Evolutionary conservation across 2,329 filamentous ascomycete genomes (phyloP).

Genomic region (Cladosporium sp.): DNA sequence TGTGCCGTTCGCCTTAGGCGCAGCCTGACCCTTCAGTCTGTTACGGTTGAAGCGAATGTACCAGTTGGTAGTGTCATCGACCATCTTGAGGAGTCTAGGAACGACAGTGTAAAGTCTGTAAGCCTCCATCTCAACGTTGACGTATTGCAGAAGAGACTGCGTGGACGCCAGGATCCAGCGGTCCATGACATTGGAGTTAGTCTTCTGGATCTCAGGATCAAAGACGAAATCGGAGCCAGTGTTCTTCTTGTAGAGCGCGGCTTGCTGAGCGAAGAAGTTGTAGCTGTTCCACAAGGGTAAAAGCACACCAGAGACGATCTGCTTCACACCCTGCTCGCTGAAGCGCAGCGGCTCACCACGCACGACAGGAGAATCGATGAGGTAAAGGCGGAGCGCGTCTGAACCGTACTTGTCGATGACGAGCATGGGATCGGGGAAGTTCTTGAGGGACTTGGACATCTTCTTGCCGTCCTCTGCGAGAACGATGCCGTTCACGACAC

Average conservation of each 20-base stretch:
- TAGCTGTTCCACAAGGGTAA: conserved; percentile 94
- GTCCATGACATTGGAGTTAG: conserved; percentile 90
- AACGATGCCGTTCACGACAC: conserved; percentile 93
- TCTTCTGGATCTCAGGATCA: conserved; percentile 68
- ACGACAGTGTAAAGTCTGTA: conserved; percentile 78
- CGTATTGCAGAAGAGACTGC: conserved; percentile 84
- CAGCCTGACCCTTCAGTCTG: conserved; percentile 68
- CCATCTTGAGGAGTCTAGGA: conserved; percentile 65
- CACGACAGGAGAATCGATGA: conserved; percentile 95
- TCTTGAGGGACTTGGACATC: conserved; percentile 96
- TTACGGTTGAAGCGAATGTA: conserved; percentile 94
- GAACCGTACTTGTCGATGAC: conserved; percentile 87
- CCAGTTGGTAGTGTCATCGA: conserved; percentile 98
- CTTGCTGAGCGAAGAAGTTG: conserved; percentile 92
- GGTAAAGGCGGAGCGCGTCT: conserved; percentile 87
- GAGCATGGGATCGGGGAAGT: conserved; percentile 82
- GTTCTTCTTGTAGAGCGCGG: conserved; percentile 79
- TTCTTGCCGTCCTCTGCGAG: conserved; percentile 95
- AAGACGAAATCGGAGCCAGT: conserved; percentile 73
- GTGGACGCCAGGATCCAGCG: conserved; percentile 91
- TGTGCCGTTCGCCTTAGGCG: conserved; percentile 18
- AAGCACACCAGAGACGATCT: conserved; percentile 87
- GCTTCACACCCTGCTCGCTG: conserved; percentile 88
- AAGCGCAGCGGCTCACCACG: conserved; percentile 86
- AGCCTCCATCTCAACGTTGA: conserved; percentile 86